Conservation (phyloP, 176 grass and related monocot species). For the barley (Hordeum vulgare) region MorexV3_pseudomolecules_assembly NC_058524.1:489947788-489948287, state of each 20-base stretch:
- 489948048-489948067: conserved; percentile 2
- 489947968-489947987: neutral
- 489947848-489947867: neutral
- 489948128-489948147: neutral
- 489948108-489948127: conserved; percentile 26
- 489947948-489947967: neutral
- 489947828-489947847: neutral
- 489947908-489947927: neutral
- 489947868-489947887: neutral
- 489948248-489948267: neutral
- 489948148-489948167: neutral
- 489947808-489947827: neutral
- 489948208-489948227: too few relatives aligned
- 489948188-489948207: neutral
- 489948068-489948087: neutral
- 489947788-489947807: neutral
- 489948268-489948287: neutral
- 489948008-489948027: neutral
- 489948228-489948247: neutral
- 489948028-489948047: neutral
- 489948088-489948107: conserved; percentile 4
- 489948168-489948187: neutral
- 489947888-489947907: too few relatives aligned
- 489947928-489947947: too few relatives aligned
- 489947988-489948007: neutral